phyloP scores from a whole-genome alignment of 106 monocot genomes.

The Apostasia ramifera region DNA sequence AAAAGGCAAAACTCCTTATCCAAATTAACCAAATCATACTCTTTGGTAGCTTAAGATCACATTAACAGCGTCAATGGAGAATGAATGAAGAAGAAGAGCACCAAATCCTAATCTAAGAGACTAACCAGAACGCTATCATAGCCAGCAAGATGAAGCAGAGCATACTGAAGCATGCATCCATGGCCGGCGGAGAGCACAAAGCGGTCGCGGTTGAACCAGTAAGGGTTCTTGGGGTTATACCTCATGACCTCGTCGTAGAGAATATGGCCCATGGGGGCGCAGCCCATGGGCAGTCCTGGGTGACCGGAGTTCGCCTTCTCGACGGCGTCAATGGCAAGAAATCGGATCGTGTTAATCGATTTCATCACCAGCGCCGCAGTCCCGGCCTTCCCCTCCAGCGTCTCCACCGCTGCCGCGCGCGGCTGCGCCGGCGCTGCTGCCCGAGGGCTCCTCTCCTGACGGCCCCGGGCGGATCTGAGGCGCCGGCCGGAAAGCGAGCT shows the following conservation, averaged over 20 bases:
- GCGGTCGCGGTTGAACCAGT: constrained; percentile 93
- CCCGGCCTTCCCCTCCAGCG: constrained; percentile 24
- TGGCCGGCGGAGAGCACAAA: constrained; percentile 96
- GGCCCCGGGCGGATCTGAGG: constrained; percentile 4
- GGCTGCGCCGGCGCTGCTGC: neutral
- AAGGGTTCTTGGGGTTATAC: constrained; percentile 96
- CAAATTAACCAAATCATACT: too few species aligned
- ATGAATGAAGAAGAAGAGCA: neutral
- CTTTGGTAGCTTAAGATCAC: too few species aligned
- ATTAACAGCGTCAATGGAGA: too few species aligned
- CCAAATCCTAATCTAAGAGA: neutral
- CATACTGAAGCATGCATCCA: constrained; percentile 97
- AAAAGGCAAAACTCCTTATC: too few species aligned
- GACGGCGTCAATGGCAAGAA: constrained; percentile 83
- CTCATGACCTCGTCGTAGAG: constrained; percentile 93
- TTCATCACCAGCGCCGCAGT: constrained; percentile 67
- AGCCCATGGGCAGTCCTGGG: constrained; percentile 94
- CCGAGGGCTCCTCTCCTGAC: neutral
- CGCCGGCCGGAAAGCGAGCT: constrained; percentile 18
- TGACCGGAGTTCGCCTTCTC: constrained; percentile 99
- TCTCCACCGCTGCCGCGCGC: constrained; percentile 66
- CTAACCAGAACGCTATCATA: constrained; percentile 84
- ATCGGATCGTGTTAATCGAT: constrained; percentile 90
- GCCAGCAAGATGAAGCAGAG: constrained; percentile 89
- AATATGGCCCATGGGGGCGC: constrained; percentile 89